Percentiles rank a stretch among this genome's conserved stretches.
Conservation (phyloP, 179 eudicot genomes). For the Beta corolliflora region DNA sequence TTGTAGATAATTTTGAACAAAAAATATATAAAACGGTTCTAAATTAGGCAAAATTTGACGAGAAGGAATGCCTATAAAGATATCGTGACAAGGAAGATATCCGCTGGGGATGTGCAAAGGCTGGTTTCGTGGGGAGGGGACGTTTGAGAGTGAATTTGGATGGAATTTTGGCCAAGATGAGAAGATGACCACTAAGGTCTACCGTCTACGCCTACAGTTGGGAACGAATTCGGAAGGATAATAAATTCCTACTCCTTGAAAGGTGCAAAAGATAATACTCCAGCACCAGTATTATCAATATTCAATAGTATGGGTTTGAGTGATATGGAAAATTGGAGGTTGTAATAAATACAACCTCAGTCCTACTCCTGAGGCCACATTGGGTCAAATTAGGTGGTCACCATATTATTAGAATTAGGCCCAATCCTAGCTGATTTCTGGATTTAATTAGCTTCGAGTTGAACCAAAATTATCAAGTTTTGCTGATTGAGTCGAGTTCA, state of each 20-base stretch:
- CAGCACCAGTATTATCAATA: too few relatives aligned
- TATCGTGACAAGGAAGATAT: background rate
- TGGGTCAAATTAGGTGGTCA: too few relatives aligned
- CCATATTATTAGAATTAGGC: too few relatives aligned
- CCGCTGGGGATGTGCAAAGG: background rate
- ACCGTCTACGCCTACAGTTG: background rate
- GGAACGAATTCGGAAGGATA: background rate
- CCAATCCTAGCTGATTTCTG: too few relatives aligned
- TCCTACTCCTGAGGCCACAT: too few relatives aligned
- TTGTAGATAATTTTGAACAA: too few relatives aligned
- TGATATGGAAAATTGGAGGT: slow-evolving; percentile 13
- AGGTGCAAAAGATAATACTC: background rate
- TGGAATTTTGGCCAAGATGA: slow-evolving; percentile 11
- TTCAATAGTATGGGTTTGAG: background rate
- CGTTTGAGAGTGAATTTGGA: slow-evolving; percentile 12
- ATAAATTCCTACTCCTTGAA: slow-evolving; percentile 18
- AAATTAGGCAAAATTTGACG: too few relatives aligned
- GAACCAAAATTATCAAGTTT: too few relatives aligned
- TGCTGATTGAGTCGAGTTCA: too few relatives aligned
- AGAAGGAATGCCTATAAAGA: background rate
- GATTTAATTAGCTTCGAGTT: too few relatives aligned
- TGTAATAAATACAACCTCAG: background rate
- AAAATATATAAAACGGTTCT: too few relatives aligned
- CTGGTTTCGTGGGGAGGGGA: background rate
- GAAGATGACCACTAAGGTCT: slow-evolving; percentile 12